A percentile compares a stretch with the other conserved stretches of the same genome.
Evolutionary conservation across 805 yeast genomes (phyloP).

Genomic region (Saccharomycopsis capsularis): DNA sequence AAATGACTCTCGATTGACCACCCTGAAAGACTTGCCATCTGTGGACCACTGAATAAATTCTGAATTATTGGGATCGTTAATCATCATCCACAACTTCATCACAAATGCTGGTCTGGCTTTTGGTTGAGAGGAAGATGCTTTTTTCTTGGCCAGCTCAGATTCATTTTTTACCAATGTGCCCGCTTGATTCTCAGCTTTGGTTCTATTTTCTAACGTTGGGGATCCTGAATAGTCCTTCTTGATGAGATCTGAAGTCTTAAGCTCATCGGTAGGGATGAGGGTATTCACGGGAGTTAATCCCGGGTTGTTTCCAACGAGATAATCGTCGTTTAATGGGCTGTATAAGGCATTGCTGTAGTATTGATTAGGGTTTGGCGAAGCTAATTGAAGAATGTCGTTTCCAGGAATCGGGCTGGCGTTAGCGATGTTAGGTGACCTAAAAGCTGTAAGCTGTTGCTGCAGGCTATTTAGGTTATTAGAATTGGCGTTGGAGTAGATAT

Average conservation of each 20-base stretch:
- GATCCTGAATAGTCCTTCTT: neutral
- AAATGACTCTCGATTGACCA: slow-evolving; percentile 74
- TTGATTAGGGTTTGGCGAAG: neutral
- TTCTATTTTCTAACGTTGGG: neutral
- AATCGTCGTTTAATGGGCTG: neutral
- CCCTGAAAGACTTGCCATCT: slow-evolving; percentile 82
- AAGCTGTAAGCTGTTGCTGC: neutral
- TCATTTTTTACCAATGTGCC: neutral
- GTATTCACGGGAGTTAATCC: neutral
- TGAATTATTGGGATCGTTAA: slow-evolving; percentile 67
- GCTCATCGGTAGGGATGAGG: neutral
- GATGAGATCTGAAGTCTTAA: too few relatives aligned
- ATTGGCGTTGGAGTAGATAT: neutral
- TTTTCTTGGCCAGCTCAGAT: neutral
- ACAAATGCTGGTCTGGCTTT: slow-evolving; percentile 84
- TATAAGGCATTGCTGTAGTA: neutral
- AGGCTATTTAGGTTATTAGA: too few relatives aligned
- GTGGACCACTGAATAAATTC: slow-evolving; percentile 76
- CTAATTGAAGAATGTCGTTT: neutral
- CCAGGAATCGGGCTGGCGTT: neutral
- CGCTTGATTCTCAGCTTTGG: neutral
- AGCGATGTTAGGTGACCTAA: neutral
- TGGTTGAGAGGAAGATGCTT: neutral
- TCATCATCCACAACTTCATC: slow-evolving; percentile 91
- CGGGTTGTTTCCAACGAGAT: neutral